Base-by-base conservation (phyloP, 306 rosid species). In the Abrus pulchellus region DNA sequence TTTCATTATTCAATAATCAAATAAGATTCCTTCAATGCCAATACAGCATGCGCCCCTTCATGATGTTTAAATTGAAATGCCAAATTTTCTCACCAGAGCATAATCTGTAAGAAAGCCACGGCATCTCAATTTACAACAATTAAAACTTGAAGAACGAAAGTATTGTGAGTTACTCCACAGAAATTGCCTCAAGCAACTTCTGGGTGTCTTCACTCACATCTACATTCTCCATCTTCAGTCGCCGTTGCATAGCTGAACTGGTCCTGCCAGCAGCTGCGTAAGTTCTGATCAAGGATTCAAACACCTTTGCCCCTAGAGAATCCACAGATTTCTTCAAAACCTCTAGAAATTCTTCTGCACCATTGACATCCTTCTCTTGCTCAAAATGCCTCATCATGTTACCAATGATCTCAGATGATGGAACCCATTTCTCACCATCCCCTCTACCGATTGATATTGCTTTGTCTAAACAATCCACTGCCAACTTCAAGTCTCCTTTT, bases 211-310 rank as follows among this genome's bases (percentile, higher is more conserved):
- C 93, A 32, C 78, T 85, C 81, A 93, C 87, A n/a, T 82, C 87
- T 82, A 90, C 92, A 12, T 90, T 88, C 84, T 93, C 99, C 99
- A 95, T 95, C 87, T 89, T 91, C 87, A 95, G 76, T 59, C 93
- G 75, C 3, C 86, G 92, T 2, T 53, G 90, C 85, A 93, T 78
- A 5, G 85, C 69, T 12, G 88, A 76, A 71, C 84, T 91, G 34
- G 80, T 90, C 87, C 83, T 91, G 68, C 96, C 98, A 10, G 99
- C 90, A 56, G 91, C 90, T 5, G 88, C 85, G 2, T 95, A 91
- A 49, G 94, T 91, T 89, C 96, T 93, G 73, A 93, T 90, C 76
- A 95, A 76, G 70, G 93, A 84, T 73, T 95, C 97, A 81, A 95
- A 89, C 69, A 91, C 94, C 65, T 89, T 89, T 1, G 68, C 65